Evolutionary conservation across 768 basidiomycete genomes (phyloP).

Genomic region (Leccinum aurantiacum): DNA sequence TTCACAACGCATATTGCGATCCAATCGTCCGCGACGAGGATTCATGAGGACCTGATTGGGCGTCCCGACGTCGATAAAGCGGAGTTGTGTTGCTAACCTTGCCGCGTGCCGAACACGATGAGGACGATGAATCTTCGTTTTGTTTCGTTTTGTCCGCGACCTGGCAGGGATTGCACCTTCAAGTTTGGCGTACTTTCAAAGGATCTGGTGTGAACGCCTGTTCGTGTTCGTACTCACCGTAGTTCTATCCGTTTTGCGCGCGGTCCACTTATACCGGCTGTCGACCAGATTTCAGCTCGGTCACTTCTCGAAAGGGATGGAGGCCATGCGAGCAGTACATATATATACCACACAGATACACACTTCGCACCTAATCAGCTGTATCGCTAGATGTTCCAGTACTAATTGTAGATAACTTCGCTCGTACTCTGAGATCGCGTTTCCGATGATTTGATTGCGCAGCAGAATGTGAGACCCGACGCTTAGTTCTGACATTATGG

Average conservation of each 20-base stretch:
- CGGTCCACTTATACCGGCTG: background rate
- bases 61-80: background rate
- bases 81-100: background rate
- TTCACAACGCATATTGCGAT: slow-evolving; percentile 17
- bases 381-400: background rate
- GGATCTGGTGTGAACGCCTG: background rate
- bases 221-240: background rate
- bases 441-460: background rate
- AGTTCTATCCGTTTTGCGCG: background rate
- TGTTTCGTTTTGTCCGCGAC: background rate
- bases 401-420: background rate
- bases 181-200: background rate
- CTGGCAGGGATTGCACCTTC: background rate
- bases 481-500: background rate
- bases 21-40: background rate
- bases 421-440: background rate
- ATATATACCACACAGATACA: background rate
- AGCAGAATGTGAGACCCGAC: background rate
- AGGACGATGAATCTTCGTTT: background rate
- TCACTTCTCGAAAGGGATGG: background rate
- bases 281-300: background rate
- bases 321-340: background rate
- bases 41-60: background rate
- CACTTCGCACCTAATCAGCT: background rate
- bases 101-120: background rate